Evolutionary conservation across 495 filamentous ascomycete genomes (phyloP).

Genomic region (Penicillium cinerascens): DNA sequence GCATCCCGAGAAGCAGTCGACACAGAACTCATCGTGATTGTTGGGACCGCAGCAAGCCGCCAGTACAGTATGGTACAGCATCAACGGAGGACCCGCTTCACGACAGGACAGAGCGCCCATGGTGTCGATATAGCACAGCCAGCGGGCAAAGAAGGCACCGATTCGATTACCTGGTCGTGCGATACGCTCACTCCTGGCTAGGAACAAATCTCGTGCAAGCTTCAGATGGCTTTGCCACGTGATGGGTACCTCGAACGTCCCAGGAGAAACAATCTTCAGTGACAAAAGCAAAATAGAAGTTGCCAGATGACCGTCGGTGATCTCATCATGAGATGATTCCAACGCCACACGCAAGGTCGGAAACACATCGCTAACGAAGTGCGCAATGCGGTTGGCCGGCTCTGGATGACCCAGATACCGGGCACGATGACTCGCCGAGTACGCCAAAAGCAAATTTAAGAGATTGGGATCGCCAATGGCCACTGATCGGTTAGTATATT

Average conservation of each 20-base stretch:
- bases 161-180: conserved; percentile 56
- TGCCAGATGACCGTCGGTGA: conserved; percentile 72
- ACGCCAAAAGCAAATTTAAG: conserved; percentile 74
- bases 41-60: conserved; percentile 34
- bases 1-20: conserved; percentile 81
- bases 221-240: conserved; percentile 76
- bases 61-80: conserved; percentile 56
- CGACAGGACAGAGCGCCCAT: conserved; percentile 73
- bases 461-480: conserved; percentile 64
- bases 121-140: conserved; percentile 84
- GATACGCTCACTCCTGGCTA: conserved; percentile 57
- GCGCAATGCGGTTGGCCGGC: conserved; percentile 72
- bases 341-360: conserved; percentile 67
- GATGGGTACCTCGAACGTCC: conserved; percentile 69
- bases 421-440: conserved; percentile 78
- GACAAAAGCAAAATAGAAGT: conserved; percentile 86
- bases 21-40: conserved; percentile 54
- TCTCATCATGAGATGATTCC: conserved; percentile 51
- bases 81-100: conserved; percentile 54
- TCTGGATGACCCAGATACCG: conserved; percentile 71
- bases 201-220: conserved; percentile 72
- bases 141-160: conserved; percentile 77
- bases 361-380: conserved; percentile 77
- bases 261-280: conserved; percentile 80
- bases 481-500: conserved; percentile 45